phyloP scores from a whole-genome alignment of 768 basidiomycete species.

The Panaeolus papilionaceus region DNA sequence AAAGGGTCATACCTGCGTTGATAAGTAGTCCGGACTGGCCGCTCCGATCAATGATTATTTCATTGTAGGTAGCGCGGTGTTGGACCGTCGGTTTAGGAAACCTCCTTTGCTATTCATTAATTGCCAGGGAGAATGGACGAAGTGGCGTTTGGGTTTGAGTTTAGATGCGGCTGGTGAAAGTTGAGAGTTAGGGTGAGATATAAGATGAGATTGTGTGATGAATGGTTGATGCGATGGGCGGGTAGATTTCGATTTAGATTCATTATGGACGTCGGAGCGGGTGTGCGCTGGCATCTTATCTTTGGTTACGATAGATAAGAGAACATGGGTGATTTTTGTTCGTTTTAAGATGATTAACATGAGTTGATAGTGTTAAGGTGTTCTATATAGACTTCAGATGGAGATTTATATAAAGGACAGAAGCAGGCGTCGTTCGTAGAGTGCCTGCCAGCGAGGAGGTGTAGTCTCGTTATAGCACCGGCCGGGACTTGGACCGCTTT shows the following conservation, averaged over 20 bases:
- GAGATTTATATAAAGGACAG: background rate
- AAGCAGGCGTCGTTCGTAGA: background rate
- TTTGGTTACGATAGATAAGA: too few relatives aligned
- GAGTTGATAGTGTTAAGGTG: background rate
- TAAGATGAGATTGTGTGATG: background rate
- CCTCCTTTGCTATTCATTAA: background rate
- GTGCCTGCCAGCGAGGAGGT: background rate
- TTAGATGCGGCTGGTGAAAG: too few relatives aligned
- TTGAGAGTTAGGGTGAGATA: background rate
- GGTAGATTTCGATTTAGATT: background rate
- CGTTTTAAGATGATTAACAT: too few relatives aligned
- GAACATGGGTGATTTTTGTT: too few relatives aligned
- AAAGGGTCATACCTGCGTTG: background rate
- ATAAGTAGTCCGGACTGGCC: slow-evolving; percentile 7
- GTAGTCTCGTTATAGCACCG: background rate
- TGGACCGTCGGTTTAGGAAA: slow-evolving; percentile 12
- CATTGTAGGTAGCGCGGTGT: background rate
- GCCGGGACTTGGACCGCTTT: background rate
- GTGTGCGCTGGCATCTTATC: too few relatives aligned
- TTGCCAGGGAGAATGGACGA: too few relatives aligned
- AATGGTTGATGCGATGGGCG: background rate
- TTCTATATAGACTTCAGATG: background rate
- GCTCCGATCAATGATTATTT: background rate
- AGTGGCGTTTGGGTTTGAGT: too few relatives aligned
- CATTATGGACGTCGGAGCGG: too few relatives aligned